phyloP scores from a whole-genome alignment of 345 rosid genomes.

The Cardamine occulta region DNA sequence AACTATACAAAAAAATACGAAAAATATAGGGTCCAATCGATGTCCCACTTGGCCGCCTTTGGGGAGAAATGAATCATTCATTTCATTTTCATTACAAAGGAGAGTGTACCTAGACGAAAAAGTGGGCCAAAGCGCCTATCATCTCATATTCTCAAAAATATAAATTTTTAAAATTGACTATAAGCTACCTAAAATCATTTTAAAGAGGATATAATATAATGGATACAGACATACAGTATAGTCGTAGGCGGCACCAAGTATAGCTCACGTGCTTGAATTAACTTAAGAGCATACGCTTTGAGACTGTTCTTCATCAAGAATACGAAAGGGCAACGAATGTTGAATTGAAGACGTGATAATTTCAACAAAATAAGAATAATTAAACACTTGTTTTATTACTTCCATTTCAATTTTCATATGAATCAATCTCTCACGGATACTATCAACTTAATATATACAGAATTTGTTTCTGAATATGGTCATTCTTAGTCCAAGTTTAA shows the following conservation, averaged over 20 bases:
- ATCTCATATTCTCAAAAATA: not conserved
- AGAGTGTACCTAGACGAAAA: slow-evolving; percentile 31
- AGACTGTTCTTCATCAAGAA: slow-evolving; percentile 14
- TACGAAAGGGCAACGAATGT: not conserved
- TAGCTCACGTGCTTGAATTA: slow-evolving; percentile 15
- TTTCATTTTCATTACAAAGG: slow-evolving; percentile 12
- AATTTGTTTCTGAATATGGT: slow-evolving; percentile 1
- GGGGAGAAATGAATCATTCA: slow-evolving; percentile 1
- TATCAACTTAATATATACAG: not conserved
- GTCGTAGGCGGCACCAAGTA: slow-evolving; percentile 15
- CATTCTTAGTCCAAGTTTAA: not conserved
- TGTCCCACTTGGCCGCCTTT: slow-evolving; percentile 18
- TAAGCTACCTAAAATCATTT: slow-evolving; percentile 14
- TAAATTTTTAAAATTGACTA: not conserved
- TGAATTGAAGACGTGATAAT: slow-evolving; percentile 16
- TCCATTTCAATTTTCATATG: not conserved
- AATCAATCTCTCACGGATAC: not conserved
- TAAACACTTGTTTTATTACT: not conserved
- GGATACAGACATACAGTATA: not conserved
- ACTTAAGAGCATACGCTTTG: slow-evolving; percentile 7
- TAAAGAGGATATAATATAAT: not conserved
- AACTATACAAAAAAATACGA: not conserved
- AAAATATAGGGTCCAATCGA: slow-evolving; percentile 5
- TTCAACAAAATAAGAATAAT: not conserved
- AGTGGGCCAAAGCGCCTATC: slow-evolving; percentile 11